A percentile compares a stretch with the other conserved stretches of the same genome.
Conservation (phyloP, 805 yeast genomes). For the Barnettozyma populi region DNA sequence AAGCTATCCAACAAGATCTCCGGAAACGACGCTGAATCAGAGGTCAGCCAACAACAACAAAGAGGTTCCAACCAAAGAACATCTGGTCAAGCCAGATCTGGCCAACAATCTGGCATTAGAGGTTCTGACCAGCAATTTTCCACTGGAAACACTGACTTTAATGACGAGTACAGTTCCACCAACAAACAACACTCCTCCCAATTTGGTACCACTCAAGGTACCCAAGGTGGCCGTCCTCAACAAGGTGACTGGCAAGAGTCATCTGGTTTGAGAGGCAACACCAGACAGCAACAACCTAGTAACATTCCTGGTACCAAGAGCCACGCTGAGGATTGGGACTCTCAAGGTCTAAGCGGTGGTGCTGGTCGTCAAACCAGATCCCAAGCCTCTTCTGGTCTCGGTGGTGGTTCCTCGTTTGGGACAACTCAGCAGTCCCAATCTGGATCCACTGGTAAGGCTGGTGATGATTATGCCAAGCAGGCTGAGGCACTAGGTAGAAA, state of each 20-base stretch:
- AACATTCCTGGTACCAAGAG: conserved; percentile 1
- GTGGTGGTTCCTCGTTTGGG: not conserved
- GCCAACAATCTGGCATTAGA: conserved; percentile 10
- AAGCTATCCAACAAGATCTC: conserved; percentile 23
- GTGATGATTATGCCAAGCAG: conserved; percentile 10
- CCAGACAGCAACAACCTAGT: not conserved
- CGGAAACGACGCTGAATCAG: conserved; percentile 11
- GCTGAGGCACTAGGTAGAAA: conserved; percentile 20
- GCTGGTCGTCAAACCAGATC: conserved; percentile 24
- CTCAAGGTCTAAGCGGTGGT: not conserved
- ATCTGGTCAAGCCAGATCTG: conserved; percentile 11
- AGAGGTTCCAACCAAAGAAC: not conserved
- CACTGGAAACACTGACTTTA: conserved; percentile 8
- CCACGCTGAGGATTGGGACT: conserved; percentile 1
- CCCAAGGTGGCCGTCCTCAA: not conserved
- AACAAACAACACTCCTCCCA: conserved; percentile 6
- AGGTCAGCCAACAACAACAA: not conserved
- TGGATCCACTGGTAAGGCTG: conserved; percentile 5
- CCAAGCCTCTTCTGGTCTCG: conserved; percentile 10
- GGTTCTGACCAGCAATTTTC: conserved; percentile 19
- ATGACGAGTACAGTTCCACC: not conserved
- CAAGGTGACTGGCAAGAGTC: not conserved
- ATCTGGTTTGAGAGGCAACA: not conserved
- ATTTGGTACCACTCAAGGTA: not conserved
- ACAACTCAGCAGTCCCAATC: not conserved